A percentile compares a stretch with the other conserved stretches of the same genome.
Evolutionary conservation across 345 rosid genomes (phyloP).

Genomic region (Gossypium turneri): DNA sequence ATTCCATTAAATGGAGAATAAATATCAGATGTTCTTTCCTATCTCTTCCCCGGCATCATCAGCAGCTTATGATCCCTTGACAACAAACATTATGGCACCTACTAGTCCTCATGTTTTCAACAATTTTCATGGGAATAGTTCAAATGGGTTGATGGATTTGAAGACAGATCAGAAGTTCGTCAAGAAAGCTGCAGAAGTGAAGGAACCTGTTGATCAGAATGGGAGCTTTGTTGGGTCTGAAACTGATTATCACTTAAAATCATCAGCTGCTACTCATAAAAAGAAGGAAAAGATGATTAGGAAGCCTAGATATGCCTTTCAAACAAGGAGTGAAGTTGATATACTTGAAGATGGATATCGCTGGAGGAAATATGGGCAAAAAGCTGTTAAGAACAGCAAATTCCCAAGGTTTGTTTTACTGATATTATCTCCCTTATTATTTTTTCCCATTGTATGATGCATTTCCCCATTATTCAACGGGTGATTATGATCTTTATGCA

Average conservation of each 20-base stretch:
- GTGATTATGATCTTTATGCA: neutral
- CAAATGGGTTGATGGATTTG: constrained; percentile 29
- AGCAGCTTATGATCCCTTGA: constrained; percentile 7
- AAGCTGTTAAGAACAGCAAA: constrained; percentile 60
- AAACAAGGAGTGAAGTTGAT: constrained; percentile 62
- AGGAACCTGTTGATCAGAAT: neutral
- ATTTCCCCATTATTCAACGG: neutral
- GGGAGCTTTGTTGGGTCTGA: constrained; percentile 3
- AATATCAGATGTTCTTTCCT: constrained; percentile 45
- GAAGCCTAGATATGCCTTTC: constrained; percentile 54
- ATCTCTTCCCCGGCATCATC: constrained; percentile 15
- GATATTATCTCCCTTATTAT: neutral
- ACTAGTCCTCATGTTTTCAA: constrained; percentile 11
- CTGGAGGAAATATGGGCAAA: constrained; percentile 75
- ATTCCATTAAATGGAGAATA: constrained; percentile 33
- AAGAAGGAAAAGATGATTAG: constrained; percentile 41
- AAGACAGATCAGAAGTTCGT: constrained; percentile 16
- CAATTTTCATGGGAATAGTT: constrained; percentile 14
- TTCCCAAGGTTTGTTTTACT: constrained; percentile 34
- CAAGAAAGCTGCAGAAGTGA: constrained; percentile 2
- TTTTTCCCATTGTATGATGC: neutral
- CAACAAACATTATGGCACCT: constrained; percentile 7
- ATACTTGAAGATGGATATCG: constrained; percentile 68
- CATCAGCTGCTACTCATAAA: constrained; percentile 17
- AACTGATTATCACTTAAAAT: neutral